phyloP scores from a whole-genome alignment of 2,329 filamentous ascomycete genomes.

The Arthrinium phaeospermum region DNA sequence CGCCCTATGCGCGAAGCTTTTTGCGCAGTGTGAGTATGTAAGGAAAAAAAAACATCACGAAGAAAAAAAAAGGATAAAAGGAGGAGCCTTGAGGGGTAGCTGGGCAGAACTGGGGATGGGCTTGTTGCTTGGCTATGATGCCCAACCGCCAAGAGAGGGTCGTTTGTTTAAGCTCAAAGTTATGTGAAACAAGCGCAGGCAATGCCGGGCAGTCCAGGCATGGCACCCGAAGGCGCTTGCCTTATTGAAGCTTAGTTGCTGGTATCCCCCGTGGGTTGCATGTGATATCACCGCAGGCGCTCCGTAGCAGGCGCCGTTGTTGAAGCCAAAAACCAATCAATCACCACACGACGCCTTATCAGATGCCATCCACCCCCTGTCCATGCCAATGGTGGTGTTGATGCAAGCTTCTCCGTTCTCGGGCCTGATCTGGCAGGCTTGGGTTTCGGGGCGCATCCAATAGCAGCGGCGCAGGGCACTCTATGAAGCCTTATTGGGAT shows the following conservation, averaged over 20 bases:
- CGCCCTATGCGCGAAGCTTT: no score
- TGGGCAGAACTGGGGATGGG: not conserved
- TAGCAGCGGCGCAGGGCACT: not conserved
- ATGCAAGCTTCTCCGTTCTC: no score
- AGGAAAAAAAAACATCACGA: not conserved
- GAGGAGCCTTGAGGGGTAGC: not conserved
- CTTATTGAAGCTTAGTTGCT: not conserved
- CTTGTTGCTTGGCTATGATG: not conserved
- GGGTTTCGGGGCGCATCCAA: not conserved
- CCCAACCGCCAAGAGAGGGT: not conserved
- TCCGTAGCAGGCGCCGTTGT: not conserved
- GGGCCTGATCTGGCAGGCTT: not conserved
- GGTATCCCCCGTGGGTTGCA: not conserved
- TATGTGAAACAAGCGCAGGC: not conserved
- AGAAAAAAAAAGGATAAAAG: not conserved
- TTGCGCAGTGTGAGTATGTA: no score
- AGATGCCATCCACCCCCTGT: not conserved
- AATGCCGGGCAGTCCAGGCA: not conserved
- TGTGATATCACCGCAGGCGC: not conserved
- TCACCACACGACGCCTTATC: not conserved
- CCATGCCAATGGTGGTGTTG: not conserved
- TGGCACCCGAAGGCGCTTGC: not conserved
- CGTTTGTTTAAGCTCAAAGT: not conserved
- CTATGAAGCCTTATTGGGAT: not conserved
- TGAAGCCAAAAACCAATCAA: not conserved